These are phyloP conservation scores for Entomortierella lignicola DNA, from an alignment of 192 early-diverging fungal genomes.

Conservation along the genomic window DNA sequence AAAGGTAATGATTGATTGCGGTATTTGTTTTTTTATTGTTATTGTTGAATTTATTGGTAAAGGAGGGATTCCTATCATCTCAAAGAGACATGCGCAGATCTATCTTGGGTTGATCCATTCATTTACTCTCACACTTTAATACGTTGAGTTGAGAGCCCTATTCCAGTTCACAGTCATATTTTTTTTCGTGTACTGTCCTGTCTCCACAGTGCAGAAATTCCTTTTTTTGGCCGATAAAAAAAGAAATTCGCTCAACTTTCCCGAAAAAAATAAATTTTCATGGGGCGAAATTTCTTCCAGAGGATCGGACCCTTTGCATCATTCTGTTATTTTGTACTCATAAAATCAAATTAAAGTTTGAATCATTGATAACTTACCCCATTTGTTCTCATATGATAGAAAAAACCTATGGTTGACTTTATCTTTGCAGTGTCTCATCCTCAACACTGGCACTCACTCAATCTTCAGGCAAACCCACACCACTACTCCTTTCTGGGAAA, in stretches of 20 bases:
- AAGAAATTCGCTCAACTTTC: neutral
- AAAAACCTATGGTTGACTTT: slow-evolving; percentile 92
- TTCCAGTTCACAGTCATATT: neutral
- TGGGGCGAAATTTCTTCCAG: neutral
- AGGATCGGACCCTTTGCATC: neutral
- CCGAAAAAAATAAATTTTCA: neutral
- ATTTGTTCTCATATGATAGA: slow-evolving; percentile 22
- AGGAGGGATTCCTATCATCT: neutral
- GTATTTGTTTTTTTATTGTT: neutral
- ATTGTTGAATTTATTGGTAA: too few relatives aligned
- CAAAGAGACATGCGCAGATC: neutral
- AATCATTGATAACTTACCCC: neutral
- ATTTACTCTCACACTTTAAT: neutral
- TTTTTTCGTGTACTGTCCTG: neutral
- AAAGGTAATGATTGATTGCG: slow-evolving; percentile 55
- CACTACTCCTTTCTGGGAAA: slow-evolving; percentile 90
- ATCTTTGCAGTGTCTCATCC: slow-evolving; percentile 96
- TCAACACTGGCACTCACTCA: slow-evolving; percentile 97
- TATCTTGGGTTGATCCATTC: neutral
- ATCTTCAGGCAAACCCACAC: slow-evolving; percentile 88
- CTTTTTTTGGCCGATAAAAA: slow-evolving; percentile 13
- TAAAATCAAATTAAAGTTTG: neutral
- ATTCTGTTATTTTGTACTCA: neutral
- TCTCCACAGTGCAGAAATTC: slow-evolving; percentile 6
- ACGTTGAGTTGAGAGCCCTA: slow-evolving; percentile 3